A percentile compares a stretch with the other conserved stretches of the same genome.
Conservation (phyloP, 257 asterid species). For the Nicotiana obtusifolia region DNA sequence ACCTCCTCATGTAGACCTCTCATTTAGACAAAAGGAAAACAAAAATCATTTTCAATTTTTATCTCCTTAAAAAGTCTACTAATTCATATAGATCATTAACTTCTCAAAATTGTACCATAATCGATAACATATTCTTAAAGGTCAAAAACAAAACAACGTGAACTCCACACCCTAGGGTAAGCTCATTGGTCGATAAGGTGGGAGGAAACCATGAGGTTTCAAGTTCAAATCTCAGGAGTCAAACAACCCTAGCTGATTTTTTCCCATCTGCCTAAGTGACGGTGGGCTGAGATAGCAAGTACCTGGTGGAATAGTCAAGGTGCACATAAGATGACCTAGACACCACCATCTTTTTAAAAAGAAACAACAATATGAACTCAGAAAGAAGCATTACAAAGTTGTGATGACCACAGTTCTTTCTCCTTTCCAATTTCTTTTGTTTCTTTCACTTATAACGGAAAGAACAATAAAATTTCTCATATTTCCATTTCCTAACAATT, state of each 20-base stretch:
- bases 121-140: neutral
- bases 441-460: neutral
- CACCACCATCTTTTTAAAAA: no score
- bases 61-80: neutral
- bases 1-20: neutral
- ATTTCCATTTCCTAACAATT: neutral
- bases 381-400: neutral
- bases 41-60: neutral
- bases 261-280: no score
- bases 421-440: neutral
- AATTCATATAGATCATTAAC: neutral
- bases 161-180: neutral
- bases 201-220: no score
- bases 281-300: no score
- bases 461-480: no score
- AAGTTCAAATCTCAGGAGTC: no score
- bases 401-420: neutral
- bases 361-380: neutral
- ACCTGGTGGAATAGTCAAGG: no score
- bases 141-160: neutral
- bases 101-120: neutral
- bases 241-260: no score
- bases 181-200: no score
- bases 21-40: neutral
- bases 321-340: no score